Evolutionary conservation across 495 filamentous ascomycete genomes (phyloP), one percentile per base, ranked within the genome.

Genomic region (Penicillium goetzii): DNA sequence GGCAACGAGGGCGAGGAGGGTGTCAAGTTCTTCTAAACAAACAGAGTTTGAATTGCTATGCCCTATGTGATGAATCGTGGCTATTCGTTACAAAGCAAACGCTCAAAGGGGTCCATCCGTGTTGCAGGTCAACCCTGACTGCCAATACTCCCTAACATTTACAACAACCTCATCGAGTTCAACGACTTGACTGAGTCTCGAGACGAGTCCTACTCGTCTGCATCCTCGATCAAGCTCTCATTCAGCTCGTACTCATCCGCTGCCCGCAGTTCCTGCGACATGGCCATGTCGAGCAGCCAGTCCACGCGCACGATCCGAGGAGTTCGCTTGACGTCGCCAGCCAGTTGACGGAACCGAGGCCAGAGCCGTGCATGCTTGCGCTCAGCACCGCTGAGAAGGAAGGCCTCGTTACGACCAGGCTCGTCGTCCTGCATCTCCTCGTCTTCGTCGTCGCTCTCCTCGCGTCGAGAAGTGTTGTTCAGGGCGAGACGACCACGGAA

Each of bases 11-110:
- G 94, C 66, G 86, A 90, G 61, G 85, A 88, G 70, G 95, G 95
- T 57, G 92, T 97, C 61, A 99, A 99, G 79, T 98, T 99, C 80
- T 97, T 97, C 73, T 98, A 80, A 80, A 62, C 4, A 47, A 56
- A 34, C 26, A 19, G 21, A 36, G 54, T 58, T n/a, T 23, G 51
- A 23, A 45, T 65, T 49, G 34, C 36, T 68, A 30, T 41, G 58
- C 62, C 51, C 52, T 55, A 38, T 57, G 50, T 26, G 61, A 65
- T 61, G 32, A 64, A 65, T 68, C 64, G 36, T 70, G 68, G 74
- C 61, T 73, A 69, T 69, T 72, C 65, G 65, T 70, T 61, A 64
- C 45, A 63, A 61, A 63, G 64, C 59, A 60, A 62, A 68, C 66
- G 70, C 68, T 66, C 61, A 60, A 41, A 65, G 30, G 34, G 51